Evolutionary conservation across 345 rosid genomes (phyloP).

Genomic region (Lepidium africanum): DNA sequence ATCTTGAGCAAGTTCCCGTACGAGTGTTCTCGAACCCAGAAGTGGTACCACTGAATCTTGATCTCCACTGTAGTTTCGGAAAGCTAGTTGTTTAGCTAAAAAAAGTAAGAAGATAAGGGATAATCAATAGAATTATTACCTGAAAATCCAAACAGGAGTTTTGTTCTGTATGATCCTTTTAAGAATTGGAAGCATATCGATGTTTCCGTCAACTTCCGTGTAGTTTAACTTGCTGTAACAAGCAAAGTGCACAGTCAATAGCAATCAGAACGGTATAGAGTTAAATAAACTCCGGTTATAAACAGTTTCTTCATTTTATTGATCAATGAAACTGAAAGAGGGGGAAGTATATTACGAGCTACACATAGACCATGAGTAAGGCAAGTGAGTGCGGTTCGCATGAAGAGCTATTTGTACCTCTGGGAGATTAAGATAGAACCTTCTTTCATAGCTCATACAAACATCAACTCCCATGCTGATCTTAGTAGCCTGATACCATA

Average conservation of each 20-base stretch:
- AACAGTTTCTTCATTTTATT: not conserved
- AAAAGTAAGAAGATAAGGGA: not conserved
- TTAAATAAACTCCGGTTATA: not conserved
- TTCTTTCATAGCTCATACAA: conserved; percentile 63
- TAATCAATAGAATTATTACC: conserved; percentile 28
- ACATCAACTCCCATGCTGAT: conserved; percentile 70
- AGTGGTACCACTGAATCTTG: conserved; percentile 84
- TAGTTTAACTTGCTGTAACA: conserved; percentile 51
- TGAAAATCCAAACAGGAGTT: conserved; percentile 79
- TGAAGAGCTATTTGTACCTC: conserved; percentile 84
- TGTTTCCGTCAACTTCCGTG: conserved; percentile 47
- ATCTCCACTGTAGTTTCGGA: conserved; percentile 49
- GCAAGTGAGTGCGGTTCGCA: conserved; percentile 60
- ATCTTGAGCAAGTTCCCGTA: conserved; percentile 68
- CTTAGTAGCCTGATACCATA: conserved; percentile 55
- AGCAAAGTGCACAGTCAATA: not conserved
- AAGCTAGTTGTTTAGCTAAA: not conserved
- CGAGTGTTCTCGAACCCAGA: conserved; percentile 71
- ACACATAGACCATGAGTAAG: conserved; percentile 68
- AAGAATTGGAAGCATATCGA: conserved; percentile 70
- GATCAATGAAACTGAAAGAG: not conserved
- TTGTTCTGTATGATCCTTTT: conserved; percentile 51
- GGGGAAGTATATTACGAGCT: conserved; percentile 28
- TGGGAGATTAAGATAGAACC: conserved; percentile 70
- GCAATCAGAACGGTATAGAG: not conserved